Base-by-base conservation (phyloP, 495 filamentous ascomycete genomes). In the Filosporella fistucella region DNA sequence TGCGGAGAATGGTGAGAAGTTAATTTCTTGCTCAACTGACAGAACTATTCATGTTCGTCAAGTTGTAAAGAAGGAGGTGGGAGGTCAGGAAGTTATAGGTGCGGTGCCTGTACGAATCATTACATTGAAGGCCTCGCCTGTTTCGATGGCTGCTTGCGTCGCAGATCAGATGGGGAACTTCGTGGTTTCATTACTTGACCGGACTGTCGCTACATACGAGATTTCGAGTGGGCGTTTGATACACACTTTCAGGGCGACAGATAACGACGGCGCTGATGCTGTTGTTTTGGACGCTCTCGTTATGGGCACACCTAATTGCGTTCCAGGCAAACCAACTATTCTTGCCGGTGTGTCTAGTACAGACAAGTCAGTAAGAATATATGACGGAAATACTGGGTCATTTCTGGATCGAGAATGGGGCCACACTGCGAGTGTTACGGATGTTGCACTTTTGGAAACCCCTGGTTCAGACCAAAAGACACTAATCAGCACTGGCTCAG, bases 361-460 rank as follows among this genome's bases (percentile, higher is more conserved):
- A 3, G 93, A 98, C 62, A 97, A 96, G 59, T 96, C 93, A 6
- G 82, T 98, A 47, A 74, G 93, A 17, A 67, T 97, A 3, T 97
- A 98, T 61, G 86, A 94, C 52, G 68, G 81, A 13, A 81, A 85
- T 36, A 75, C 76, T 32, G 91, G 91, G 12, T 61, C 69, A 20
- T 81, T 98, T 51, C 67, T 96, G 42, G 84, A 87, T 21, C 82
- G 87, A 29, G 93, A 95, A 63, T 95, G 89, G 75, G 94, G 93
- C 12, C 93, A 98, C 59, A 94, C 88, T 0, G 90, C 95, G 59
- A 85, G 89, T 33, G 83, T 97, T 33, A 93, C 88, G 33, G 90
- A 85, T 59, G 75, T 91, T 29, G 71, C 80, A n/a, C 62, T 96
- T 11, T 55, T 95, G 3, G 84, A 88, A 52, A 56, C 52, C 22